Percentiles rank a stretch among this genome's conserved stretches.
These are phyloP conservation scores for Astrephomene gubernaculifera DNA, from an alignment of 139 green algal genomes.

Conservation along the genomic window DNA sequence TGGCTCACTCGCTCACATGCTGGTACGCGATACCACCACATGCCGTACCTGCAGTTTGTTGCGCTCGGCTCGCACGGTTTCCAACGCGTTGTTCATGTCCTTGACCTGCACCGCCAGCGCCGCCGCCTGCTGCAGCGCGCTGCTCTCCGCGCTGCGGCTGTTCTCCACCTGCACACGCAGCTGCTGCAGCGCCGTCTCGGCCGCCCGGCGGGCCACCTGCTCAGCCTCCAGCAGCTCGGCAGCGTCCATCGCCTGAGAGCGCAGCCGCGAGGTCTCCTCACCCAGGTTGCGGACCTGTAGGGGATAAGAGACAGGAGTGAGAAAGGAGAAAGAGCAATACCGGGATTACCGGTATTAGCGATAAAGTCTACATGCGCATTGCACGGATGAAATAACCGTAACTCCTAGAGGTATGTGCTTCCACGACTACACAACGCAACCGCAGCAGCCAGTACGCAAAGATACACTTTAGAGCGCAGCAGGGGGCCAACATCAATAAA, in stretches of 20 bases:
- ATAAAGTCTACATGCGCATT: no score
- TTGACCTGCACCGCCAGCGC: conserved; percentile 27
- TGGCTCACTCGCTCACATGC: no score
- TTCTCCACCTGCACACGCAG: conserved; percentile 36
- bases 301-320: no score
- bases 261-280: conserved; percentile 45
- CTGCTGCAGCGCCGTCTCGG: conserved; percentile 36
- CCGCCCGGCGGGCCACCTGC: conserved; percentile 32
- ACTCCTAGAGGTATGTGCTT: no score
- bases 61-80: conserved; percentile 35
- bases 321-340: no score
- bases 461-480: no score
- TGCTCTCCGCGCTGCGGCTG: conserved; percentile 28
- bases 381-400: no score
- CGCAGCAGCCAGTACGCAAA: no score
- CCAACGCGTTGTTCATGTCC: conserved; percentile 25
- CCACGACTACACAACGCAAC: no score
- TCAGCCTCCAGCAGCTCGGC: conserved; percentile 36
- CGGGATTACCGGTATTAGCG: no score
- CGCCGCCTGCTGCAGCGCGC: conserved; percentile 42
- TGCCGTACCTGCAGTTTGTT: conserved; percentile 51
- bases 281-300: conserved; percentile 44
- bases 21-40: no score
- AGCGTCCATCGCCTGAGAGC: conserved; percentile 34
- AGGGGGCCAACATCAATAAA: no score